These are phyloP conservation scores for Penicillium salamii DNA, from an alignment of 495 filamentous ascomycete genomes.

Conservation along the genomic window DNA sequence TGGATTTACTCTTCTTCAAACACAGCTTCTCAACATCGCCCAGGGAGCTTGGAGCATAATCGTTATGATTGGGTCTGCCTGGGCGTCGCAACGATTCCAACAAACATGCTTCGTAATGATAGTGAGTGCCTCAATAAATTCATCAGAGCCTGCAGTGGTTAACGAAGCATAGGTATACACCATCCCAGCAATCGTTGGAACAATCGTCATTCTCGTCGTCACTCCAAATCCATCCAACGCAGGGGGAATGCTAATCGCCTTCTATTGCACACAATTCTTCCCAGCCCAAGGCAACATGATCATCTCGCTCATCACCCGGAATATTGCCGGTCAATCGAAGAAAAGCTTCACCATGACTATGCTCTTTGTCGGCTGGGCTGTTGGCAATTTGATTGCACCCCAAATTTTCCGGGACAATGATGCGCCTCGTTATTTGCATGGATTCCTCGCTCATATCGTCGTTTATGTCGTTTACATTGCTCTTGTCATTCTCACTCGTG, in stretches of 20 bases:
- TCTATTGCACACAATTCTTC: constrained; percentile 27
- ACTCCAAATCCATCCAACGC: constrained; percentile 13
- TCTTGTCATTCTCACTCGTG: constrained; percentile 8
- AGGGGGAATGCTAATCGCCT: constrained; percentile 21
- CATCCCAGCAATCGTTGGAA: constrained; percentile 17
- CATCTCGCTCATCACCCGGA: constrained; percentile 50
- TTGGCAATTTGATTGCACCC: constrained; percentile 36
- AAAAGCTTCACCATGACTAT: constrained; percentile 40
- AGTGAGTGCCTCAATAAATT: constrained; percentile 21
- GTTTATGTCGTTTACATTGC: constrained; percentile 18
- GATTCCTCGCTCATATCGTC: constrained; percentile 19
- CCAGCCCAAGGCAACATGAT: constrained; percentile 21
- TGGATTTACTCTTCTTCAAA: constrained; percentile 29
- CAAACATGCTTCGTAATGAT: constrained; percentile 23
- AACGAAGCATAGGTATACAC: constrained; percentile 1
- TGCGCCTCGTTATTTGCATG: constrained; percentile 25
- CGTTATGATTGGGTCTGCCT: constrained; percentile 21
- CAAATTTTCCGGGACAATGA: constrained; percentile 26
- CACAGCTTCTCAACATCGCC: constrained; percentile 27
- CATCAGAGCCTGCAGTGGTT: constrained; percentile 2
- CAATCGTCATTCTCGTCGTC: constrained; percentile 17
- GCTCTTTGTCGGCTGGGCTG: constrained; percentile 26
- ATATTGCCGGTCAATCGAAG: constrained; percentile 62
- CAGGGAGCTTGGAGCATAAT: constrained; percentile 18
- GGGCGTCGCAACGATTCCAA: constrained; percentile 10